Evolutionary conservation across 2,329 filamentous ascomycete genomes (phyloP), one percentile per base, ranked within the genome.

Genomic region (Microcyclospora pomicola): DNA sequence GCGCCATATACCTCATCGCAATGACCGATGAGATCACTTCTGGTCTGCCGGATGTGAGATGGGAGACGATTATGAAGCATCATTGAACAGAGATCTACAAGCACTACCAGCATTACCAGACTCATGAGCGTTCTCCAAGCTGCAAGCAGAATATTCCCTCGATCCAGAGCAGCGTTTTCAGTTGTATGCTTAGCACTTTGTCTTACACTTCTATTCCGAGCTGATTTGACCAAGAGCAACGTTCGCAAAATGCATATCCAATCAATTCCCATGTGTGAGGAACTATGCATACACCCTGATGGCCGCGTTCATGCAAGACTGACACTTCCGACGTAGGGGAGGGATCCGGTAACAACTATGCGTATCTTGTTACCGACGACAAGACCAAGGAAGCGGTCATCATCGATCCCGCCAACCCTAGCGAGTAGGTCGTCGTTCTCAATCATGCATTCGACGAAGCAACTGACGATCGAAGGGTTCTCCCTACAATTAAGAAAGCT

Each of bases 251-350:
- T 91, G 83, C 82, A 88, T 73, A 80, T 88, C 65, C 74, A 83
- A 63, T 82, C 81, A 49, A 88, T 91, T 63, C 82, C 82, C 40
- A 88, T 91, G 82, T 88, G 83, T 86, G 73, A 55, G 77, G 19
- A n/a, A 24, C 19, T 36, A n/a, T 36, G 31, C 19, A 34, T 33
- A 37, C 28, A 39, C 40, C 29, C 9, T 33, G 19, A 36, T 16
- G 30, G 24, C 13, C 28, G 13, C 15, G 31, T 31, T 6, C 27
- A n/a, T 12, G 6, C 14, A 6, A 16, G 30, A 34, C 30, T 40
- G 47, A 41, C 51, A 13, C 27, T 16, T 24, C 36, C 15, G 10
- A 1, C 31, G 2, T 34, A 87, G 82, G 82, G 81, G 77, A 74
- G 65, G 82, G 82, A 37, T 77, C 62, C 54, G 72, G 76, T 55